phyloP scores from a whole-genome alignment of 306 rosid species.

The Elaeagnus macrophylla region DNA sequence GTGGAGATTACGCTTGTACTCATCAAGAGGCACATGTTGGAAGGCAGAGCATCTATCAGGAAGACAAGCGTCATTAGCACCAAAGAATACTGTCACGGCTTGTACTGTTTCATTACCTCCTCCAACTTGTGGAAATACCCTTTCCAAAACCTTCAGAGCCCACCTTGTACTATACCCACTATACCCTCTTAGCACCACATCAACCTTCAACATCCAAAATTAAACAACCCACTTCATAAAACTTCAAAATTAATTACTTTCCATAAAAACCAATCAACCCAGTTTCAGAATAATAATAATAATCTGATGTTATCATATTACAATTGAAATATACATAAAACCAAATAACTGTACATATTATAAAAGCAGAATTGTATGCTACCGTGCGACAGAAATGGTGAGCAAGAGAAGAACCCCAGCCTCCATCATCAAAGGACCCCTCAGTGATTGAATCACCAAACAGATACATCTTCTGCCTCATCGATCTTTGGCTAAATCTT shows the following conservation, averaged over 20 bases:
- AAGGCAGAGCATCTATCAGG: slow-evolving; percentile 55
- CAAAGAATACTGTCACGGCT: slow-evolving; percentile 72
- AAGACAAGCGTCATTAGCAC: slow-evolving; percentile 84
- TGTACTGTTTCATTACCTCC: slow-evolving; percentile 15
- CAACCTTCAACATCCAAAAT: slow-evolving; percentile 25
- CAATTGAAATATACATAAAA: neutral
- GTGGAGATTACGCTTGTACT: slow-evolving; percentile 56
- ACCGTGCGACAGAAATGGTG: slow-evolving; percentile 72
- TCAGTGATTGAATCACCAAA: slow-evolving; percentile 89
- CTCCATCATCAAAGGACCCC: slow-evolving; percentile 47
- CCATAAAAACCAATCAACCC: neutral
- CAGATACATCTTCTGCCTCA: slow-evolving; percentile 67
- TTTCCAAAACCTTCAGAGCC: slow-evolving; percentile 63
- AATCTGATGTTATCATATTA: neutral
- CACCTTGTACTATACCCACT: slow-evolving; percentile 85
- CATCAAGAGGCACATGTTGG: slow-evolving; percentile 68
- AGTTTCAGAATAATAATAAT: neutral
- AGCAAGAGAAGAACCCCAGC: slow-evolving; percentile 89
- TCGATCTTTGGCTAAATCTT: neutral
- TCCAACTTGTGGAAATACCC: slow-evolving; percentile 36
- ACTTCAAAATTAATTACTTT: neutral
- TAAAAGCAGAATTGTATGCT: neutral
- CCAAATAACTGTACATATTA: neutral
- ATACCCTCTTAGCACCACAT: slow-evolving; percentile 76
- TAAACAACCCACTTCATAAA: slow-evolving; percentile 2